phyloP scores from a whole-genome alignment of 2,329 filamentous ascomycete species.

The Ciborinia camelliae region DNA sequence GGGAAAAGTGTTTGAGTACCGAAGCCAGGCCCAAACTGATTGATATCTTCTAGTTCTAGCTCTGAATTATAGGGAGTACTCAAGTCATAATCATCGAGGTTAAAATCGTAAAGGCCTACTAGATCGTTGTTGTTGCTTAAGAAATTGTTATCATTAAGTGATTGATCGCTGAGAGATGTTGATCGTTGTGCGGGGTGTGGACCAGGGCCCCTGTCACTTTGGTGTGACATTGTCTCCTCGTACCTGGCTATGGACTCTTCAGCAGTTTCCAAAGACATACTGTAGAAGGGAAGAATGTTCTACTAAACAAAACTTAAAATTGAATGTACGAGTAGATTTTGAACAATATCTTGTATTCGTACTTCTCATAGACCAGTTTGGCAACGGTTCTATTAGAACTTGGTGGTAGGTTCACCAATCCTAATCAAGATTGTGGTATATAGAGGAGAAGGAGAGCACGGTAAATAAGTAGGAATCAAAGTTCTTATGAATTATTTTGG shows the following conservation, averaged over 20 bases:
- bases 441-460: neutral
- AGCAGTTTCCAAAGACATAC: neutral
- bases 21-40: no score
- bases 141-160: no score
- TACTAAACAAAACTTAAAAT: no score
- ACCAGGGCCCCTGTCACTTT: neutral
- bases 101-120: neutral
- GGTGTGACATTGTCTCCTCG: neutral
- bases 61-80: no score
- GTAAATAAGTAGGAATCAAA: neutral
- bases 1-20: neutral
- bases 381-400: neutral
- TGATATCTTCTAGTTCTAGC: no score
- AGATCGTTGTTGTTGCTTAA: neutral
- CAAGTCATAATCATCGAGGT: neutral
- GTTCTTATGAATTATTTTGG: neutral
- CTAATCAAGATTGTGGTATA: neutral
- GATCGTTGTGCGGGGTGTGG: neutral
- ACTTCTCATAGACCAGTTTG: neutral
- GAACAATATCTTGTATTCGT: neutral
- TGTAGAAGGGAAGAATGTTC: neutral
- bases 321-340: neutral
- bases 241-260: neutral
- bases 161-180: neutral
- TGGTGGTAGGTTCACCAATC: neutral